phyloP scores from a whole-genome alignment of 2,329 filamentous ascomycete genomes.

The Alternaria arborescens region DNA sequence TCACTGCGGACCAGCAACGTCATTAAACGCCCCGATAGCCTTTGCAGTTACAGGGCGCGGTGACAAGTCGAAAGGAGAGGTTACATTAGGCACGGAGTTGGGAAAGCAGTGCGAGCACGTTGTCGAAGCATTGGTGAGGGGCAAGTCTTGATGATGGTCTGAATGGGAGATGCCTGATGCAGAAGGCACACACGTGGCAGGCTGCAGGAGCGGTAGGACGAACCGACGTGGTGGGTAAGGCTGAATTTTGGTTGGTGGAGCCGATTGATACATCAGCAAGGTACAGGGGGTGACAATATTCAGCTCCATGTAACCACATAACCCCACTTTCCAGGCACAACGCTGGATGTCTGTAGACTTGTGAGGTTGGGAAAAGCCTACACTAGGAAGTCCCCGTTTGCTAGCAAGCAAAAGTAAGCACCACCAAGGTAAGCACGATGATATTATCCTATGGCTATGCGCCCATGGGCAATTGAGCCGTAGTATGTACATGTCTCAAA shows the following conservation, averaged over 20 bases:
- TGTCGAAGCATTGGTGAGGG: neutral
- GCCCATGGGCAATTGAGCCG: no score
- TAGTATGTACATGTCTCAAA: no score
- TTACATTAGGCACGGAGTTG: constrained; percentile 1
- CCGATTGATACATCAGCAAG: constrained; percentile 5
- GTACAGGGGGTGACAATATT: neutral
- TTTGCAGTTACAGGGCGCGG: constrained; percentile 5
- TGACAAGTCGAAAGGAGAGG: constrained; percentile 5
- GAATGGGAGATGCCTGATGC: constrained; percentile 5
- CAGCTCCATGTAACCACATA: constrained; percentile 1
- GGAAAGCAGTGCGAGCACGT: neutral
- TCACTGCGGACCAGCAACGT: constrained; percentile 6
- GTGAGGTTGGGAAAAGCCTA: neutral
- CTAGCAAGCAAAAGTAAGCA: neutral
- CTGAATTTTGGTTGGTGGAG: constrained; percentile 39
- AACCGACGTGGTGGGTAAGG: constrained; percentile 42
- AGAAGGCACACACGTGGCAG: constrained; percentile 41
- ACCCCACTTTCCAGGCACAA: neutral
- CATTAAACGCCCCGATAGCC: neutral
- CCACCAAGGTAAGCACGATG: no score
- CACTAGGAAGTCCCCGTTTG: neutral
- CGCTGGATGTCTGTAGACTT: constrained; percentile 3
- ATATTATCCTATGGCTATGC: no score
- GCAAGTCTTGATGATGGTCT: neutral
- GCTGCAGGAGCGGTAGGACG: constrained; percentile 38